A percentile compares a stretch with the other conserved stretches of the same genome.
These are phyloP conservation scores for Saccharomyces jurei DNA, from an alignment of 805 yeast species.

Conservation along the genomic window DNA sequence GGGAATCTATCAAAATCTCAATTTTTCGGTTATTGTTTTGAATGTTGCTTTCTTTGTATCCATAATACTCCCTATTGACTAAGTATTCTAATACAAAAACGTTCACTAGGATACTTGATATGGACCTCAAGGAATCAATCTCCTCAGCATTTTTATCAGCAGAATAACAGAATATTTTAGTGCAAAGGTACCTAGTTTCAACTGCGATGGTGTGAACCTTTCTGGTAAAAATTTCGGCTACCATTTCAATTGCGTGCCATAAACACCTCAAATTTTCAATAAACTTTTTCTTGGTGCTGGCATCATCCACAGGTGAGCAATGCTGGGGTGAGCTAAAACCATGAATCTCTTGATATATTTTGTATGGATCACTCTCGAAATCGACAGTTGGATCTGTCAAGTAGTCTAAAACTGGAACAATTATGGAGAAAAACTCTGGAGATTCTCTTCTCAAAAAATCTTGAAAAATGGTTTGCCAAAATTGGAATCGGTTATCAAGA, in stretches of 20 bases:
- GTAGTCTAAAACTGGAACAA: slow-evolving; percentile 33
- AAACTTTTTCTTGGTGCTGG: slow-evolving; percentile 61
- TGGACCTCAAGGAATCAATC: slow-evolving; percentile 56
- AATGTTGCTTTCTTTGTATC: slow-evolving; percentile 7
- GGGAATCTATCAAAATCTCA: slow-evolving; percentile 12
- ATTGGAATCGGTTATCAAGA: slow-evolving; percentile 21
- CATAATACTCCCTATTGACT: slow-evolving; percentile 18
- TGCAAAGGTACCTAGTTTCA: slow-evolving; percentile 49
- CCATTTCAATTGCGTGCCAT: slow-evolving; percentile 60
- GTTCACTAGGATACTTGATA: slow-evolving; percentile 31
- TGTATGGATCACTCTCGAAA: slow-evolving; percentile 74
- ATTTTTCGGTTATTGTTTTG: slow-evolving; percentile 11
- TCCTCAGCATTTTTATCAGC: slow-evolving; percentile 49
- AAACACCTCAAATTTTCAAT: slow-evolving; percentile 65
- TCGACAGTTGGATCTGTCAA: slow-evolving; percentile 38
- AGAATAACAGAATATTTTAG: slow-evolving; percentile 35
- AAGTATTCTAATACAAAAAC: slow-evolving; percentile 21
- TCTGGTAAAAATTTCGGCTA: slow-evolving; percentile 41
- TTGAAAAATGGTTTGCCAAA: slow-evolving; percentile 39
- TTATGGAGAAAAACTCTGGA: slow-evolving; percentile 24
- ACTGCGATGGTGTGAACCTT: slow-evolving; percentile 43
- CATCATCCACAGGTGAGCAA: slow-evolving; percentile 73
- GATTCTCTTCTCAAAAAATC: slow-evolving; percentile 35
- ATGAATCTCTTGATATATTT: slow-evolving; percentile 40
- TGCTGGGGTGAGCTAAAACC: slow-evolving; percentile 34